A percentile compares a stretch with the other conserved stretches of the same genome.
Evolutionary conservation across 177 flowering plant genomes (phyloP).

Genomic region (Vitis hybrid): DNA sequence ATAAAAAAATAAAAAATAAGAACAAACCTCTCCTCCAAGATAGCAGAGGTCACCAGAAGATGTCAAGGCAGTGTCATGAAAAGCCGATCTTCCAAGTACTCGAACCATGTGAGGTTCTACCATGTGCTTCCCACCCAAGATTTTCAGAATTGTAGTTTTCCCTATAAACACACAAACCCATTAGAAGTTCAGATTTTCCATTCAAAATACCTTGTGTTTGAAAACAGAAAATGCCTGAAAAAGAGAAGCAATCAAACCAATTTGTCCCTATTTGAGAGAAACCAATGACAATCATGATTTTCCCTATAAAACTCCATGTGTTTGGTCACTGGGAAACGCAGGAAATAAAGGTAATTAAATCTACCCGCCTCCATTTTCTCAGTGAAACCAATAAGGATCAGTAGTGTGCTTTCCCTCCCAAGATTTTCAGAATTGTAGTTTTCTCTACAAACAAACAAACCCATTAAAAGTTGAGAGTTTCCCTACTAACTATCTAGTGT

Average conservation of each 20-base stretch:
- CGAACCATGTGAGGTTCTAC: constrained; percentile 92
- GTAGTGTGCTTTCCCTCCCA: no score
- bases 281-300: background rate
- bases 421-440: no score
- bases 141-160: constrained; percentile 91
- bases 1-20: background rate
- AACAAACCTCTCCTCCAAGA: constrained; percentile 90
- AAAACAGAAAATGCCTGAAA: no score
- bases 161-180: constrained; percentile 34
- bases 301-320: no score
- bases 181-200: background rate
- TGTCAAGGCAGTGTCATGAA: constrained; percentile 81
- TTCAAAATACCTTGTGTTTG: background rate
- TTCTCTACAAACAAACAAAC: no score
- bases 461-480: no score
- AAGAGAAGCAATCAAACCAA: background rate
- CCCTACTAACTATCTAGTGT: no score
- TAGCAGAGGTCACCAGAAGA: constrained; percentile 83
- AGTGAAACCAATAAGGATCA: no score
- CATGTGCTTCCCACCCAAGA: constrained; percentile 97
- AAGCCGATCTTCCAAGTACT: constrained; percentile 89
- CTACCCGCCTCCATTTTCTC: no score
- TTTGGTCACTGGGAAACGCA: no score
- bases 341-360: no score
- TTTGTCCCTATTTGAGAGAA: background rate